These are phyloP conservation scores for Mortierella sp. DNA, from an alignment of 371 early-diverging fungal species.

Conservation along the genomic window DNA sequence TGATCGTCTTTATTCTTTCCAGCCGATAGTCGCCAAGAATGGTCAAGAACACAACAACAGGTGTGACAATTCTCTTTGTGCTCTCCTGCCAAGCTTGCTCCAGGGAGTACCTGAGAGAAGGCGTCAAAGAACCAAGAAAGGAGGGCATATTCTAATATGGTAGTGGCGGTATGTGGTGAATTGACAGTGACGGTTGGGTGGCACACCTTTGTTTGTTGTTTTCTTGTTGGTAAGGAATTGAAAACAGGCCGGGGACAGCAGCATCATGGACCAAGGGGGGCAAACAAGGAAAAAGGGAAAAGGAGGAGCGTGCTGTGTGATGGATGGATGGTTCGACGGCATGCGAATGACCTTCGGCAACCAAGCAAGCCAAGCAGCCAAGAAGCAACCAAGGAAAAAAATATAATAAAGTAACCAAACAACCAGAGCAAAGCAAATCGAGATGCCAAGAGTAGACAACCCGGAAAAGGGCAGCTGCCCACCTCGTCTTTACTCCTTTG, in stretches of 20 bases:
- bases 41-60: not conserved
- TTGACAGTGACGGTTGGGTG: not conserved
- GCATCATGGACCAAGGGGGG: not conserved
- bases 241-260: not conserved
- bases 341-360: not conserved
- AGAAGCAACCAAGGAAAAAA: not conserved
- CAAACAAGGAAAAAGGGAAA: not conserved
- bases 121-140: not conserved
- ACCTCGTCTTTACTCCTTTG: no score
- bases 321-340: not conserved
- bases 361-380: not conserved
- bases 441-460: slow-evolving; percentile 2
- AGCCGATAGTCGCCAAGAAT: not conserved
- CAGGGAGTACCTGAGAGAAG: not conserved
- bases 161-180: not conserved
- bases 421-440: no score
- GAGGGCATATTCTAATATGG: not conserved
- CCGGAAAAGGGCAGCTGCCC: not conserved
- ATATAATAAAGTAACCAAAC: no score
- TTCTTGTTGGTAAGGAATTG: not conserved
- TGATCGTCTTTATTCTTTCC: not conserved
- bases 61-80: not conserved
- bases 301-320: not conserved
- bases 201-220: not conserved
- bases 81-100: not conserved